These are phyloP conservation scores for Podospora didyma DNA, from an alignment of 495 filamentous ascomycete genomes.

Conservation along the genomic window DNA sequence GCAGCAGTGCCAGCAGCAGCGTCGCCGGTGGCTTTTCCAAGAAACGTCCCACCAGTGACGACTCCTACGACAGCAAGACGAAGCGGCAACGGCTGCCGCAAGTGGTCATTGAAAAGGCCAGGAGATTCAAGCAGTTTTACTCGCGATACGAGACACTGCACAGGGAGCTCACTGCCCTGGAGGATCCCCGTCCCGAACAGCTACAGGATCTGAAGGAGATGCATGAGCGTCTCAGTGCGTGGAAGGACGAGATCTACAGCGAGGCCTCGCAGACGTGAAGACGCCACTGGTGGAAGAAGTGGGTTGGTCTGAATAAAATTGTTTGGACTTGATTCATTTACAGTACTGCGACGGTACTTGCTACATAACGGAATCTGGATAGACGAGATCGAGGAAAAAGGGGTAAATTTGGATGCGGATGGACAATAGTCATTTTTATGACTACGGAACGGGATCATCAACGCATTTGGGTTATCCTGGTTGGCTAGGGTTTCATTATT, in stretches of 20 bases:
- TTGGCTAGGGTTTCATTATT: not conserved
- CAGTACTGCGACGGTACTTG: not conserved
- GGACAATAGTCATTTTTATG: not conserved
- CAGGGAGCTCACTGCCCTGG: conserved; percentile 47
- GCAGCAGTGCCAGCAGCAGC: conserved; percentile 15
- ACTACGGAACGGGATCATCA: not conserved
- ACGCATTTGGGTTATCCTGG: not conserved
- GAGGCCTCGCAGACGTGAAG: conserved; percentile 13
- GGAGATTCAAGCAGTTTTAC: conserved; percentile 59
- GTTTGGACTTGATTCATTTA: not conserved
- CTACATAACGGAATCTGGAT: not conserved
- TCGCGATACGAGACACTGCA: conserved; percentile 61
- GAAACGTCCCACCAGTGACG: conserved; percentile 36
- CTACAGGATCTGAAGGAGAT: conserved; percentile 56
- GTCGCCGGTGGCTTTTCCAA: conserved; percentile 18
- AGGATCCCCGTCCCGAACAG: conserved; percentile 52
- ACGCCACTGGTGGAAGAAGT: not conserved
- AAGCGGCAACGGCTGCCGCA: conserved; percentile 37
- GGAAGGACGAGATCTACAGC: conserved; percentile 67
- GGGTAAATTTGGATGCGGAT: not conserved
- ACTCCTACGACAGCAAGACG: conserved; percentile 19
- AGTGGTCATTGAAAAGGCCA: conserved; percentile 49
- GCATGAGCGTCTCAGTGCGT: conserved; percentile 53
- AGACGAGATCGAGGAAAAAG: not conserved
- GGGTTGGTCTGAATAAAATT: not conserved